These are phyloP conservation scores for Amyloporia xantha DNA, from an alignment of 768 basidiomycete genomes.

Conservation along the genomic window DNA sequence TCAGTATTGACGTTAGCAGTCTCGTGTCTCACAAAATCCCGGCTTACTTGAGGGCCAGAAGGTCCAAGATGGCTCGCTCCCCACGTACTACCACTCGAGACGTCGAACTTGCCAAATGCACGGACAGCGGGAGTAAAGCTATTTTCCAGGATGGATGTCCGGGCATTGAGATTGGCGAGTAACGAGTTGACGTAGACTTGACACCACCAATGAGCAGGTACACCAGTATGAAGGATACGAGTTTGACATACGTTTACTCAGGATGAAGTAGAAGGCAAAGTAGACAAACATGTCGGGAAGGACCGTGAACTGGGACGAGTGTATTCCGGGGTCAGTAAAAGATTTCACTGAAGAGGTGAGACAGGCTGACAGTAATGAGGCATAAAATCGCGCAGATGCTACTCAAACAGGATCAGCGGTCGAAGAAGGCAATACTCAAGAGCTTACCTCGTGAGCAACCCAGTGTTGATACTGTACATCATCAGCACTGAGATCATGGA, in stretches of 20 bases:
- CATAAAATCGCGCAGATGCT: slow-evolving; percentile 12
- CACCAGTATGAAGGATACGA: neutral
- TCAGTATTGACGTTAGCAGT: neutral
- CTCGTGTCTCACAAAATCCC: neutral
- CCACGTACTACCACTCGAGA: neutral
- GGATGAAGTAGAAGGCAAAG: slow-evolving; percentile 15
- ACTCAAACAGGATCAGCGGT: neutral
- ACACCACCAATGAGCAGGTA: neutral
- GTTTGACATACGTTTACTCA: slow-evolving; percentile 13
- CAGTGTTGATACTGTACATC: slow-evolving; percentile 16
- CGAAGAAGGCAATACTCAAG: neutral
- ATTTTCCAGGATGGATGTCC: slow-evolving; percentile 11
- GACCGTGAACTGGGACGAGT: slow-evolving; percentile 6
- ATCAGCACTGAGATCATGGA: slow-evolving; percentile 10
- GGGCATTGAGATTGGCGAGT: slow-evolving; percentile 17
- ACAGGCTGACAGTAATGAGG: slow-evolving; percentile 9
- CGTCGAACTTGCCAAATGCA: neutral
- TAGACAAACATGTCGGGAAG: slow-evolving; percentile 11
- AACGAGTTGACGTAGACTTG: slow-evolving; percentile 18
- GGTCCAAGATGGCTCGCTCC: neutral
- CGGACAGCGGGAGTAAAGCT: neutral
- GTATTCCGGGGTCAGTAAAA: too few relatives aligned
- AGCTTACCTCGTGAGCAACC: slow-evolving; percentile 14
- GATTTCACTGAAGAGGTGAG: neutral
- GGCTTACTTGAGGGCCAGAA: neutral